Evolutionary conservation across 2,329 filamentous ascomycete species (phyloP).

Genomic region (Leptoxyphium fumago): DNA sequence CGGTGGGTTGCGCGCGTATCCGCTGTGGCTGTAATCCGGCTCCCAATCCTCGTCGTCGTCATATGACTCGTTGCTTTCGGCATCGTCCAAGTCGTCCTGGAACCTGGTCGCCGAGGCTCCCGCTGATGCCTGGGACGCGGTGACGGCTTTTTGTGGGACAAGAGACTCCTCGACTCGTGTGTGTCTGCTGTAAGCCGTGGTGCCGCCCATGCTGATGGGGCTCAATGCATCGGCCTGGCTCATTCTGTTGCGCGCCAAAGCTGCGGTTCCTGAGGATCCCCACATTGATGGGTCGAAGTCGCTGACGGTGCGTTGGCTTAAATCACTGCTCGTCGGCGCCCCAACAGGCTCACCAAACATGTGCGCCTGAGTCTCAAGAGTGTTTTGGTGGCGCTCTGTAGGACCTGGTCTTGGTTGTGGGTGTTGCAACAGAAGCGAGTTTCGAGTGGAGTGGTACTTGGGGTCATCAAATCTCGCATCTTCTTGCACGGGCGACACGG

Average conservation of each 20-base stretch:
- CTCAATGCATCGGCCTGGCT: slow-evolving; percentile 13
- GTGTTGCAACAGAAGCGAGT: slow-evolving; percentile 66
- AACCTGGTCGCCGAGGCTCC: slow-evolving; percentile 5
- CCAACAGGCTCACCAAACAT: slow-evolving; percentile 39
- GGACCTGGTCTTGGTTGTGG: slow-evolving; percentile 63
- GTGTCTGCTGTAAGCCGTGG: slow-evolving; percentile 9
- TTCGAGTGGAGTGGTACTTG: slow-evolving; percentile 69
- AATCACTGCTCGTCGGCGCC: slow-evolving; percentile 18
- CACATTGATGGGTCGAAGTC: slow-evolving; percentile 33
- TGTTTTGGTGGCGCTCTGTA: slow-evolving; percentile 58
- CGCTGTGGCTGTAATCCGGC: slow-evolving; percentile 14
- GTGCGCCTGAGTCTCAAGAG: slow-evolving; percentile 58
- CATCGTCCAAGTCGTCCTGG: slow-evolving; percentile 11
- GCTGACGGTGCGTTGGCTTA: slow-evolving; percentile 20
- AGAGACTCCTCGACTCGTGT: slow-evolving; percentile 25
- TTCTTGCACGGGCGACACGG: slow-evolving; percentile 12
- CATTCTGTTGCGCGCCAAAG: slow-evolving; percentile 17
- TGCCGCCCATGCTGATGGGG: slow-evolving; percentile 31
- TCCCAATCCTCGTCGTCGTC: slow-evolving; percentile 12
- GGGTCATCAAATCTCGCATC: slow-evolving; percentile 39
- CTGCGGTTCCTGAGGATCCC: slow-evolving; percentile 26
- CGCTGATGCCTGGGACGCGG: slow-evolving; percentile 5
- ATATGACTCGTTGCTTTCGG: slow-evolving; percentile 4
- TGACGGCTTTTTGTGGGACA: slow-evolving; percentile 31
- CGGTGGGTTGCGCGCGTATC: slow-evolving; percentile 5